Evolutionary conservation across 139 green algal species (phyloP).

Genomic region (Pseudopediastrum boryanum): DNA sequence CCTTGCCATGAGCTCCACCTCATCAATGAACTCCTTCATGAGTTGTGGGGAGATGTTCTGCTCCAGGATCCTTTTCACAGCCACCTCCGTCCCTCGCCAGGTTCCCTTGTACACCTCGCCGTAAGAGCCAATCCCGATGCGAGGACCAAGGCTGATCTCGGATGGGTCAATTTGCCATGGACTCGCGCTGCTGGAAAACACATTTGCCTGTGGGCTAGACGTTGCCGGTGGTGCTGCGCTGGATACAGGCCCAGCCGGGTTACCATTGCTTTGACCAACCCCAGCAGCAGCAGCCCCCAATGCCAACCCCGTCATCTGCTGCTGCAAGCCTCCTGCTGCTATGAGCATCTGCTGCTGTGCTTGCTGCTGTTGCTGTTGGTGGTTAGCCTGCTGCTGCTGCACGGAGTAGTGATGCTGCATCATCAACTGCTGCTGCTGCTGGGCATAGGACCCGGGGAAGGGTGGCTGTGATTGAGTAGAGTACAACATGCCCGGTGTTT

Average conservation of each 20-base stretch:
- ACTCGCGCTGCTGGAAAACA: no score
- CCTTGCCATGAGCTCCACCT: slow-evolving; percentile 71
- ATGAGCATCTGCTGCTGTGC: not conserved
- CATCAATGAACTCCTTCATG: slow-evolving; percentile 67
- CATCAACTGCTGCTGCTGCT: no score
- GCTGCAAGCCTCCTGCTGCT: not conserved
- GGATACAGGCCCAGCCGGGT: no score
- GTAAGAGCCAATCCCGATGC: slow-evolving; percentile 87
- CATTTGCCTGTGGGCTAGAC: not conserved
- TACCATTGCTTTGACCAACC: no score
- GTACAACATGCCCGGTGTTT: no score
- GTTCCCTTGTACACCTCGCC: slow-evolving; percentile 71
- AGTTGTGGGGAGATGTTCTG: slow-evolving; percentile 50
- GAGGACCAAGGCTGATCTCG: slow-evolving; percentile 67
- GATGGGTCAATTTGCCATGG: slow-evolving; percentile 72
- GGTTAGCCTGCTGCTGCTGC: slow-evolving; percentile 13
- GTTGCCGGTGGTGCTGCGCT: not conserved
- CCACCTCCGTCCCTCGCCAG: slow-evolving; percentile 91
- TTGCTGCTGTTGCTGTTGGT: slow-evolving; percentile 2
- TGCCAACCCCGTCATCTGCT: no score
- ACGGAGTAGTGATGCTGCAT: no score
- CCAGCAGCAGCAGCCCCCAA: no score
- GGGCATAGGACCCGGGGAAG: no score
- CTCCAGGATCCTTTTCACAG: slow-evolving; percentile 90
- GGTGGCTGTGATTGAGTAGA: no score